Base-by-base conservation (phyloP, 306 rosid species). In the Dalbergia oliveri region DNA sequence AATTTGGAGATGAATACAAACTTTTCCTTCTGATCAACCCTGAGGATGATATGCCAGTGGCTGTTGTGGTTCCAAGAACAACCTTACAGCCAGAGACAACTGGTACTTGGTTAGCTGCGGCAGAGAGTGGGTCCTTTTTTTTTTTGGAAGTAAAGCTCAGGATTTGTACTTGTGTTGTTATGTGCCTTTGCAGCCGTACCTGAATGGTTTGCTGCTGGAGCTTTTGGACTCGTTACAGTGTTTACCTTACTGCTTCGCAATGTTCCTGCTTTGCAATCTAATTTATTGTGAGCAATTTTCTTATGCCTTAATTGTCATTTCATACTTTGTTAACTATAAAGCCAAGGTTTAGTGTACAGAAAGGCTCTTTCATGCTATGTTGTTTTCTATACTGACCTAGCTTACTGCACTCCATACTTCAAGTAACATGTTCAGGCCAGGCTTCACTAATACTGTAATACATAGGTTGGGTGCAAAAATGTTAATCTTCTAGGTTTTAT, bases 1-100 rank as follows among this genome's bases (percentile, higher is more conserved):
- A 87, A 51, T 96, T 93, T 81, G 94, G 97, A 71, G 90, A 96
- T 79, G 88, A 87, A 68, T 96, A 88, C 82, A 96, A 84, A 85
- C 91, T 96, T 84, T 96, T 96, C 84, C 92, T 96, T 87, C 76
- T 96, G 79, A 74, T 93, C 77, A 89, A 96, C 87, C 99, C 99
- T 1, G 99, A 96, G 94, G 99, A 95, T 78, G 98, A 96, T 85
- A 89, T 88, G 81, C 99, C 99, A 14, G 98, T 93, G 76, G 98
- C 94, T 6, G 97, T 96, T 43, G 99, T 96, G 80, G 97, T 96
- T 83, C 99, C 98, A 81, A 79, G 78, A 82, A 84, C 37, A 83
- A 93, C 97, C 83, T 87, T 96, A 85, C 99, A 96, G 85, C 97
- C 98, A 15, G 99, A 91, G 87, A 87, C 94, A 39, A 88, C 97